phyloP scores from a whole-genome alignment of 116 monocot genomes.

The Papilionanthe hybrid region DNA sequence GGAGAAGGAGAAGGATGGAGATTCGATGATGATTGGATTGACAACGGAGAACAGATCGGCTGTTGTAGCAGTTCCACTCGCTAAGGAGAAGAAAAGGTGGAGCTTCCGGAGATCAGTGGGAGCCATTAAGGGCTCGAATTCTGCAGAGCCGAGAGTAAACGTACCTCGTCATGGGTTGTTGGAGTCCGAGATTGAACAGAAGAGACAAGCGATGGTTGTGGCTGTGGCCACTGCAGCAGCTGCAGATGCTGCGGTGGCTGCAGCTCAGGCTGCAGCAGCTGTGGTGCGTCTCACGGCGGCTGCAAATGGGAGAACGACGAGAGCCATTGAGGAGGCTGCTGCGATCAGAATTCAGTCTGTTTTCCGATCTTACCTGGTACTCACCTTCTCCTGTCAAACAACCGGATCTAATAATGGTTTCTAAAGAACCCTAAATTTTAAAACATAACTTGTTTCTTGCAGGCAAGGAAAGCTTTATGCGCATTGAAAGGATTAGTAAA shows the following conservation, averaged over 20 bases:
- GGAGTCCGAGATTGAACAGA: slow-evolving; percentile 38
- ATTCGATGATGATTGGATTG: neutral
- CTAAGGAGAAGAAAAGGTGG: slow-evolving; percentile 73
- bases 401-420: neutral
- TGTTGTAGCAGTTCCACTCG: slow-evolving; percentile 4
- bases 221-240: slow-evolving; percentile 56
- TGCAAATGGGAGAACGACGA: neutral
- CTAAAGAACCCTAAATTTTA: neutral
- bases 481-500: slow-evolving; percentile 83
- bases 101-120: slow-evolving; percentile 55
- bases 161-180: slow-evolving; percentile 3
- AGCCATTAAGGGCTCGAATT: slow-evolving; percentile 18
- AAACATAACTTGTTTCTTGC: slow-evolving; percentile 9
- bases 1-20: neutral
- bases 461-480: slow-evolving; percentile 80
- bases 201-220: slow-evolving; percentile 48
- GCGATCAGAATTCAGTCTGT: slow-evolving; percentile 69
- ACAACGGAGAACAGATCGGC: slow-evolving; percentile 6
- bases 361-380: slow-evolving; percentile 77
- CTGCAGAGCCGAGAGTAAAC: slow-evolving; percentile 12
- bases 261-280: slow-evolving; percentile 48
- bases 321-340: slow-evolving; percentile 37
- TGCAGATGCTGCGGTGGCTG: slow-evolving; percentile 49
- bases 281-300: slow-evolving; percentile 29
- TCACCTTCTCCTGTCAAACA: neutral